Evolutionary conservation across 371 early-diverging fungal species (phyloP).

Genomic region (Amoeboaphelidium occidentale): DNA sequence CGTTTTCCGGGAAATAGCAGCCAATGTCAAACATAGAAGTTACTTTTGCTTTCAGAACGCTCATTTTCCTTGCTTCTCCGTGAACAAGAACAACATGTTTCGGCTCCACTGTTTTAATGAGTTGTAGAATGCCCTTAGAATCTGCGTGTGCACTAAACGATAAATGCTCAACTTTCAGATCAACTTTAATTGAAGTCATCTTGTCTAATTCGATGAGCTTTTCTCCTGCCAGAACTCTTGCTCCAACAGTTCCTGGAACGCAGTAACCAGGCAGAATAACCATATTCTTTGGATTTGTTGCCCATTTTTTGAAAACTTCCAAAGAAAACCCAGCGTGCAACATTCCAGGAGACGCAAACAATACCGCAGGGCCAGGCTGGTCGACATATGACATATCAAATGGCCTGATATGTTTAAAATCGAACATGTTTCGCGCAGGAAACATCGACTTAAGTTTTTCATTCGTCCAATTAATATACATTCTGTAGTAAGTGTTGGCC

Average conservation of each 20-base stretch:
- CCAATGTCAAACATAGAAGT: no score
- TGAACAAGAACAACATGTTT: conserved; percentile 95
- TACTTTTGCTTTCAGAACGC: conserved; percentile 44
- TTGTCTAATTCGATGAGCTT: conserved; percentile 53
- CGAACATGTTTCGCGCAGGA: conserved; percentile 63
- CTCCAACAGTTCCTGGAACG: conserved; percentile 81
- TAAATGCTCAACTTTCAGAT: conserved; percentile 75
- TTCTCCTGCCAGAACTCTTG: conserved; percentile 75
- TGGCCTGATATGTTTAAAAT: conserved; percentile 70
- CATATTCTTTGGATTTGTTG: conserved; percentile 66
- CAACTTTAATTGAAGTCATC: conserved; percentile 49
- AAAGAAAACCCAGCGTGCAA: conserved; percentile 56
- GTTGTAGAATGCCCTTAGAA: conserved; percentile 89
- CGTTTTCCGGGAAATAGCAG: no score
- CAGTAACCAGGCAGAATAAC: conserved; percentile 62
- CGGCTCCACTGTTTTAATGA: conserved; percentile 78
- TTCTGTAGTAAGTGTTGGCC: conserved; percentile 77
- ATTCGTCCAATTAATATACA: conserved; percentile 88
- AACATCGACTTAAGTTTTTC: conserved; percentile 66
- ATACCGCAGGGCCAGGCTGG: conserved; percentile 58
- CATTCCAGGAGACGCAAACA: conserved; percentile 93
- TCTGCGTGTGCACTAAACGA: conserved; percentile 98
- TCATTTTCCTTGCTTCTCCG: conserved; percentile 86
- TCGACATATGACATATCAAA: conserved; percentile 43
- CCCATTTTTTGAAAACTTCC: conserved; percentile 70